Base-by-base conservation (phyloP, 169 alveolate genomes). In the Eimeria tenella region DNA sequence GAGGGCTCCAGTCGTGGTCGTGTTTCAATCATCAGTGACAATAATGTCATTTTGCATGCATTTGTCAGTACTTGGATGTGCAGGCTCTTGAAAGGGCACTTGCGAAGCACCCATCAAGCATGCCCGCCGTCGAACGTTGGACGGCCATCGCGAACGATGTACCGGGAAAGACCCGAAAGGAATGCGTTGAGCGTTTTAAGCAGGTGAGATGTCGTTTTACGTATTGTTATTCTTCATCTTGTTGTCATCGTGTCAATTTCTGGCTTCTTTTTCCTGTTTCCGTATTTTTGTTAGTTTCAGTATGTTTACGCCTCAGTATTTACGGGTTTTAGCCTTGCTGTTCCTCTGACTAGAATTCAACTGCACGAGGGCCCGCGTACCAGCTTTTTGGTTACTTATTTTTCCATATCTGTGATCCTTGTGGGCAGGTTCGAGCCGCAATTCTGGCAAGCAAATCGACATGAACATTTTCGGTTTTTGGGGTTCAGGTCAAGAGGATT, bases 101-200 rank as follows among this genome's bases (percentile, higher is more conserved):
- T 63, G 96, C 96, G 77, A 95, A 96, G 93, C 93, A 93, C 63
- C 97, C 97, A 10, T 79, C 97, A 5, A 94, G 96, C 62, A 71
- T 96, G 75, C 96, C 96, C 15, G 93, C 96, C 17, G 95, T 77
- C 81, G 97, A 97, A 94, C 93, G 97, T 55, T 97, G 98, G 98
- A 87, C 96, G 25, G 94, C 95, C 52, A 97, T 97, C 89, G 94
- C 97, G 15, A 81, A 84, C n/a, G 77, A 93, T 13, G 96, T 96
- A 31, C 97, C 96, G 7, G 96, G 96, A 42, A 96, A 96, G 60
- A 83, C 84, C 52, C 56, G 91, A 25, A 87, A 93, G 75, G 95
- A 96, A 92, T 96, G 97, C 86, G 63, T 96, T 10, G 93, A 95
- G 11, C 95, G 97, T 17, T 96, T 89, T 71, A 96, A 94, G 63